Evolutionary conservation across 352 stramenopile species (phyloP).

Genomic region (Globisporangium paddicum): DNA sequence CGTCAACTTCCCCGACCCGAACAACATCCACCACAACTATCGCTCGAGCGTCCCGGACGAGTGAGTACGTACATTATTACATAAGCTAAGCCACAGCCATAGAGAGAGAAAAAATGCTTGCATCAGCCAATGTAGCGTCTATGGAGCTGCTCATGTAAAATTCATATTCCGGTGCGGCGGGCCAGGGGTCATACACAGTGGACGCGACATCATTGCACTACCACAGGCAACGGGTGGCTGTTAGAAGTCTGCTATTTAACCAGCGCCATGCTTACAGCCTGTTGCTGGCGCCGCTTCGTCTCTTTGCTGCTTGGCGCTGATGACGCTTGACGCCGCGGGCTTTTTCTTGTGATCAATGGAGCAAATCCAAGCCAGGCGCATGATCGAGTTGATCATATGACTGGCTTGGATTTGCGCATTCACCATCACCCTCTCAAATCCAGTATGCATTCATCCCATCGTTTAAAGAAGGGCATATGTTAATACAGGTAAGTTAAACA

Average conservation of each 20-base stretch:
- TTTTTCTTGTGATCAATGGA: conserved; percentile 38
- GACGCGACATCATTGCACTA: no score
- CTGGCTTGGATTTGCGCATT: conserved; percentile 22
- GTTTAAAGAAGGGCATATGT: not conserved
- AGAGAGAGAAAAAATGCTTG: no score
- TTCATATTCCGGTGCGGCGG: no score
- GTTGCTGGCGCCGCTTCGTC: not conserved
- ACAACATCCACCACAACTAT: conserved; percentile 5
- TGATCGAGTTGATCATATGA: not conserved
- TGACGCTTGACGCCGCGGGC: conserved; percentile 1
- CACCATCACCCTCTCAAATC: conserved; percentile 1
- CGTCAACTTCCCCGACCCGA: conserved; percentile 48
- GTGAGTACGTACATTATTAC: not conserved
- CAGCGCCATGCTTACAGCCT: not conserved
- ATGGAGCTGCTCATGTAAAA: no score
- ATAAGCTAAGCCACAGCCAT: not conserved
- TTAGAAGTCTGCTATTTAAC: no score
- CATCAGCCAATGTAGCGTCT: no score
- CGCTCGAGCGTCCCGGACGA: conserved; percentile 1
- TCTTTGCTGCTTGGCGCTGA: not conserved
- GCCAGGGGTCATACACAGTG: no score
- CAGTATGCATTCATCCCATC: not conserved
- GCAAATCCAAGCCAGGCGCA: no score
- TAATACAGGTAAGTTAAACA: not conserved
- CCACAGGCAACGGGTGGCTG: no score